phyloP scores from a whole-genome alignment of 768 basidiomycete species.

The Cystobasidium onofrii region DNA sequence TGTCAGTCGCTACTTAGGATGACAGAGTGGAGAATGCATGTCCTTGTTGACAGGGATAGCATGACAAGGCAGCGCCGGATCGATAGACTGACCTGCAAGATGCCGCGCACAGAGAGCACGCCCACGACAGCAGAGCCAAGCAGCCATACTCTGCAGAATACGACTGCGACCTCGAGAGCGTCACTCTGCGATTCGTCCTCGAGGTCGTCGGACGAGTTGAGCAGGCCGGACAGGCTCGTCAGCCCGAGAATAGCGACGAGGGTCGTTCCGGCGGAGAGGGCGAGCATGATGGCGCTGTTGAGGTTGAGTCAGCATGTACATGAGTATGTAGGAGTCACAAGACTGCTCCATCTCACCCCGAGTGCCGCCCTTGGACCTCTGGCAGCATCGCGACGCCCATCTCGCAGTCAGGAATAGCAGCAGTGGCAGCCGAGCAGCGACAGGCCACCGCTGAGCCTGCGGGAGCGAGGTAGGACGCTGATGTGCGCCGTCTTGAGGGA shows the following conservation, averaged over 20 bases:
- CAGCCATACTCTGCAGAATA: slow-evolving; percentile 13
- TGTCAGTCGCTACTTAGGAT: too few species aligned
- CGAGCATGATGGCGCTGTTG: slow-evolving; percentile 3
- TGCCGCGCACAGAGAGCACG: neutral
- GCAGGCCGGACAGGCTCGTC: neutral
- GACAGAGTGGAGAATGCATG: too few species aligned
- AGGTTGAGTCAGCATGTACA: neutral
- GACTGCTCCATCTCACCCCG: neutral
- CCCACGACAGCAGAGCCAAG: slow-evolving; percentile 1
- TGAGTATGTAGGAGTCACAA: neutral
- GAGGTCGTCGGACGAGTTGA: slow-evolving; percentile 17
- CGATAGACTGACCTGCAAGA: neutral
- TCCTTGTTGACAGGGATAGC: neutral
- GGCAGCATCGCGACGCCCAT: neutral
- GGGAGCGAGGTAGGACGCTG: neutral
- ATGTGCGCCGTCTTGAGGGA: neutral
- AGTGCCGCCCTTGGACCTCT: neutral
- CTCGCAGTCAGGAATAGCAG: neutral
- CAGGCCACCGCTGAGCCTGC: too few species aligned
- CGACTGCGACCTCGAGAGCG: neutral
- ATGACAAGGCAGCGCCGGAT: neutral
- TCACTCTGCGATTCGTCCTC: slow-evolving; percentile 19
- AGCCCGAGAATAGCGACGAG: neutral
- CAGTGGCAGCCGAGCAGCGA: neutral
- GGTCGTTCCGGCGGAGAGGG: slow-evolving; percentile 2